Conservation (phyloP, 805 yeast species). For the Ogataea nonfermentans region DNA sequence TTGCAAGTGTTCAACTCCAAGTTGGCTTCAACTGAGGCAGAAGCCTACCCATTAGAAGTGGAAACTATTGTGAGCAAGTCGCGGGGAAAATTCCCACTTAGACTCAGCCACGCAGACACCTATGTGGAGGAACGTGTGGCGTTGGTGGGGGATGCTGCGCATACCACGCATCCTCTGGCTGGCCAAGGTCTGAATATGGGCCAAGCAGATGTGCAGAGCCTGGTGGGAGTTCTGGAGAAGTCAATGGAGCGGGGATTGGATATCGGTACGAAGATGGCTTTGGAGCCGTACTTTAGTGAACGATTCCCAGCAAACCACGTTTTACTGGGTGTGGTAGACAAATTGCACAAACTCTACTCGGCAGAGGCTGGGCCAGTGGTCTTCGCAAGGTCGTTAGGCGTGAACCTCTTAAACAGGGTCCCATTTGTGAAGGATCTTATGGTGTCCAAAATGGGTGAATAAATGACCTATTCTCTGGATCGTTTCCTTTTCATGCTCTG, state of each 20-base stretch:
- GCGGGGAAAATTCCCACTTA: slow-evolving; percentile 86
- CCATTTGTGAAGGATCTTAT: slow-evolving; percentile 67
- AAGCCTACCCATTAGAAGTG: slow-evolving; percentile 65
- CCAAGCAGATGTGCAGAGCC: slow-evolving; percentile 79
- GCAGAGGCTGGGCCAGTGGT: slow-evolving; percentile 75
- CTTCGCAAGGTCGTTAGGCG: slow-evolving; percentile 69
- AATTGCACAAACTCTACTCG: slow-evolving; percentile 82
- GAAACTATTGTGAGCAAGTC: slow-evolving; percentile 57
- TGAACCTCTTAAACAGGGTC: slow-evolving; percentile 62
- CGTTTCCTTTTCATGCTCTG: slow-evolving; percentile 43
- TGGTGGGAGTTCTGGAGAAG: slow-evolving; percentile 64
- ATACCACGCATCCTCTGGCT: slow-evolving; percentile 94
- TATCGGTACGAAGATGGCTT: slow-evolving; percentile 74
- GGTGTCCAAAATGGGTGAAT: slow-evolving; percentile 45
- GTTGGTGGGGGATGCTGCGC: slow-evolving; percentile 97
- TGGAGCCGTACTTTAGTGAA: slow-evolving; percentile 86
- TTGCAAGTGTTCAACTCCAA: slow-evolving; percentile 38
- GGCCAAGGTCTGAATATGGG: slow-evolving; percentile 99
- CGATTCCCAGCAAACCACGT: slow-evolving; percentile 78
- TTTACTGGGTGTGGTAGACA: slow-evolving; percentile 85
- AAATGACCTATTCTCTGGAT: background rate
- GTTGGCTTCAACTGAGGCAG: slow-evolving; percentile 45
- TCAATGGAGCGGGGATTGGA: slow-evolving; percentile 82
- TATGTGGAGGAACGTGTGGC: slow-evolving; percentile 85
- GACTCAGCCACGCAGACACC: slow-evolving; percentile 85